Evolutionary conservation across 345 rosid genomes (phyloP), one percentile per base, ranked within the genome.

Genomic region (Eucalyptus cloeziana): DNA sequence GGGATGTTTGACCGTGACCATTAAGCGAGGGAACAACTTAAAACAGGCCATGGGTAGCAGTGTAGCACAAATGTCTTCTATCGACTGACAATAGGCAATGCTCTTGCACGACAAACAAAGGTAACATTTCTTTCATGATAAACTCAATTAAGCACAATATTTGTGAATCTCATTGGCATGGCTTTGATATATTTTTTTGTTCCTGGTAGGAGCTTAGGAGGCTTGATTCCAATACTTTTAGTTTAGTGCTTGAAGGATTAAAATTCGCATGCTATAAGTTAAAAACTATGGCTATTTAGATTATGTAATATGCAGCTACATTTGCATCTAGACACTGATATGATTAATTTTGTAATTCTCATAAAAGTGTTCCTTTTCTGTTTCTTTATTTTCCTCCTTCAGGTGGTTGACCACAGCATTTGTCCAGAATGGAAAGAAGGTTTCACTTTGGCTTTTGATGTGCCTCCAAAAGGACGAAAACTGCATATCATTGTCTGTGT

Each of bases 381-480:
- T 88, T 58, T 17, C 80, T 17, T 33, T 69, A 69, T 69, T 40
- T 88, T 10, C n/a, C 37, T 54, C 79, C 45, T 67, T 69, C 91
- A 97, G 98, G 97, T 97, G 13, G 95, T 96, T 91, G 94, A 91
- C 94, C 94, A 93, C 91, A 93, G 93, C 87, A 91, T 87, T 54
- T 93, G 92, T 88, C 98, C 98, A 16, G 98, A 97, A 90, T 97
- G 98, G 99, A 91, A 95, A 88, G 99, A 97, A 93, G 95, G 94
- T 40, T 97, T 97, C 92, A 94, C 95, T 37, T 97, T 98, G 99
- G 95, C 94, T 43, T 97, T 97, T 90, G 98, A 97, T 92, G 95
- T 95, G 85, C 97, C 98, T 15, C 99, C 99, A 7, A 97, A 94
- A 92, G 99, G 99, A 87, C 97, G 94, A 89, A 96, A 97, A 86